phyloP scores from a whole-genome alignment of 2,329 filamentous ascomycete species.

The Xylaria sp. region DNA sequence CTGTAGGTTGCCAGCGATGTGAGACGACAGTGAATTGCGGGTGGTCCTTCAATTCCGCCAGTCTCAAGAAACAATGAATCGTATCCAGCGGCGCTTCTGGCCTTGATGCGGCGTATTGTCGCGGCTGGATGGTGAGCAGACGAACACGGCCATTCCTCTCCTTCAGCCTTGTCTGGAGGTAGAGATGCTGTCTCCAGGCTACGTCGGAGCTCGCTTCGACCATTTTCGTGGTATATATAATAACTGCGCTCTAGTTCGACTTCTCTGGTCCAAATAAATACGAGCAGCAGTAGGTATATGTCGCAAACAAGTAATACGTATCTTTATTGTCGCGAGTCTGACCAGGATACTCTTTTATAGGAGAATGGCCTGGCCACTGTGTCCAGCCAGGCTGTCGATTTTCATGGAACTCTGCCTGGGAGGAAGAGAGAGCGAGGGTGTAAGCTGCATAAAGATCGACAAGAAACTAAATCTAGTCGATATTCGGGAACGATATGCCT shows the following conservation, averaged over 20 bases:
- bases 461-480: neutral
- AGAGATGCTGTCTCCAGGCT: constrained; percentile 40
- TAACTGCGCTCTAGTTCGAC: neutral
- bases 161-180: constrained; percentile 40
- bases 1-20: constrained; percentile 33
- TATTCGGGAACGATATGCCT: neutral
- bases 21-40: constrained; percentile 38
- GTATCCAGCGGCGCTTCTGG: constrained; percentile 28
- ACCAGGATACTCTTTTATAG: neutral
- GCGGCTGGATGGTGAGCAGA: constrained; percentile 41
- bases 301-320: neutral
- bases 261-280: neutral
- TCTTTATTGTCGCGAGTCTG: neutral
- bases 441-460: neutral
- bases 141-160: constrained; percentile 40
- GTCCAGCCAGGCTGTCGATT: neutral
- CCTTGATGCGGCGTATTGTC: constrained; percentile 34
- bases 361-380: neutral
- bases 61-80: constrained; percentile 39
- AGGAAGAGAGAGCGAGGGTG: neutral
- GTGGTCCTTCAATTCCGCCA: constrained; percentile 38
- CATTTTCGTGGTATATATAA: constrained; percentile 16
- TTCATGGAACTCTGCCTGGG: constrained; percentile 1
- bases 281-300: neutral
- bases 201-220: constrained; percentile 3